phyloP scores from a whole-genome alignment of 176 grass and related monocot genomes.

The Avena atlantica region DNA sequence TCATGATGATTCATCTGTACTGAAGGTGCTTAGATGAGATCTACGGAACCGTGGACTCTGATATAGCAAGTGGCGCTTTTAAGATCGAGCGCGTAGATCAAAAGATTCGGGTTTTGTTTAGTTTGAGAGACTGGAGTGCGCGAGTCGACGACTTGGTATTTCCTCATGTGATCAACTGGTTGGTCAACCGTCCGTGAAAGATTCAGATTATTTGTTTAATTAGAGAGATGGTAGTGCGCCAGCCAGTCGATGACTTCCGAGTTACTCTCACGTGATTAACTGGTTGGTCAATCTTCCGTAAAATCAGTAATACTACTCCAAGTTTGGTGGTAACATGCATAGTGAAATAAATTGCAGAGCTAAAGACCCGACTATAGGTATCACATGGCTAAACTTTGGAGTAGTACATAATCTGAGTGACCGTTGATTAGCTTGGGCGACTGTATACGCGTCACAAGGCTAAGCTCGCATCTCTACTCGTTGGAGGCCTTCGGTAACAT shows the following conservation, averaged over 20 bases:
- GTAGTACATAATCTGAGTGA: neutral
- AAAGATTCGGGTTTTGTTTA: neutral
- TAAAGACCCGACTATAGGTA: neutral
- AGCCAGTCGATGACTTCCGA: neutral
- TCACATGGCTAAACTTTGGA: neutral
- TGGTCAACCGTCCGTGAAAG: neutral
- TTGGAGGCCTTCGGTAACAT: no score
- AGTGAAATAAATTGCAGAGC: neutral
- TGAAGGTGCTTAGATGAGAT: neutral
- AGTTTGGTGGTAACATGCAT: neutral
- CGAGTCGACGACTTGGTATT: neutral
- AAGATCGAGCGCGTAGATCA: neutral
- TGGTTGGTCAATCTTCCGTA: neutral
- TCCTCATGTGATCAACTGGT: neutral
- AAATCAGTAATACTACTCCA: neutral
- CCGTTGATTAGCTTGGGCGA: neutral
- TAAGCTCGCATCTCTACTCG: no score
- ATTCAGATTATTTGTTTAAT: neutral
- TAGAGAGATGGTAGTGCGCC: neutral
- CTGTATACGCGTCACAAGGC: no score
- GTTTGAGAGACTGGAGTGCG: neutral
- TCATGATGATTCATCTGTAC: neutral
- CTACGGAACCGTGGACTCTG: conserved; percentile 9
- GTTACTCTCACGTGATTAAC: neutral
- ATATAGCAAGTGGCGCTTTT: neutral